These are phyloP conservation scores for Penicillium robsamsonii DNA, from an alignment of 495 filamentous ascomycete genomes.

Conservation along the genomic window DNA sequence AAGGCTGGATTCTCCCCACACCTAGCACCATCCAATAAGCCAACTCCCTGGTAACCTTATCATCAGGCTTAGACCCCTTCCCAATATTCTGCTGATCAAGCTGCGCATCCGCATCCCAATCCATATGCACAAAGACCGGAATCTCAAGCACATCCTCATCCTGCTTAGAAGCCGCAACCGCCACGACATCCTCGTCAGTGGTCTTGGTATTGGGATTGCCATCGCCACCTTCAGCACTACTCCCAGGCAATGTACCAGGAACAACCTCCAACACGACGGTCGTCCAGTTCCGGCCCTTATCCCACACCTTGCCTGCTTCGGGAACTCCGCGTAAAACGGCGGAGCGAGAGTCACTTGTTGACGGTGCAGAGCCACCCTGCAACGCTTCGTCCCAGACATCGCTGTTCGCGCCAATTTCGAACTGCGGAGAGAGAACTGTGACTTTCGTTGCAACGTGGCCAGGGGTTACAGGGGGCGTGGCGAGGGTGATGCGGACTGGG, in stretches of 20 bases:
- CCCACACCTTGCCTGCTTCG: conserved; percentile 93
- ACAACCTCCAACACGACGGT: conserved; percentile 88
- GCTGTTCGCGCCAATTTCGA: conserved; percentile 90
- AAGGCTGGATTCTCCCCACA: conserved; percentile 65
- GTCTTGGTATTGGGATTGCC: conserved; percentile 7
- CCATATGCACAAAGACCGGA: conserved; percentile 85
- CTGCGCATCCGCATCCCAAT: conserved; percentile 81
- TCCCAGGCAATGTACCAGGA: conserved; percentile 54
- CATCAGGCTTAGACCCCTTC: conserved; percentile 48
- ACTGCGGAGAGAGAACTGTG: conserved; percentile 90
- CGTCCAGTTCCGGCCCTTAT: conserved; percentile 92
- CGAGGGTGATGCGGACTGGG: conserved; percentile 78
- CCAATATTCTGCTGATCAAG: conserved; percentile 59
- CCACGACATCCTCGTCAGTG: conserved; percentile 20
- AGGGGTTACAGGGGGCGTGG: conserved; percentile 77
- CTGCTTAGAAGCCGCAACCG: conserved; percentile 45
- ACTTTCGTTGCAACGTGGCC: conserved; percentile 75
- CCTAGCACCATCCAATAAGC: conserved; percentile 95
- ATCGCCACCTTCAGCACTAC: conserved; percentile 25
- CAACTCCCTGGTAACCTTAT: conserved; percentile 65
- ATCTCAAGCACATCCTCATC: conserved; percentile 94
- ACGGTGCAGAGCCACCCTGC: conserved; percentile 40
- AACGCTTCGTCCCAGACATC: conserved; percentile 96
- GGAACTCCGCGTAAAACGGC: conserved; percentile 49
- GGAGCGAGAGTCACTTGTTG: conserved; percentile 31